Evolutionary conservation across 805 yeast species (phyloP), one percentile per base, ranked within the genome.

Genomic region (Starmera quercuum): DNA sequence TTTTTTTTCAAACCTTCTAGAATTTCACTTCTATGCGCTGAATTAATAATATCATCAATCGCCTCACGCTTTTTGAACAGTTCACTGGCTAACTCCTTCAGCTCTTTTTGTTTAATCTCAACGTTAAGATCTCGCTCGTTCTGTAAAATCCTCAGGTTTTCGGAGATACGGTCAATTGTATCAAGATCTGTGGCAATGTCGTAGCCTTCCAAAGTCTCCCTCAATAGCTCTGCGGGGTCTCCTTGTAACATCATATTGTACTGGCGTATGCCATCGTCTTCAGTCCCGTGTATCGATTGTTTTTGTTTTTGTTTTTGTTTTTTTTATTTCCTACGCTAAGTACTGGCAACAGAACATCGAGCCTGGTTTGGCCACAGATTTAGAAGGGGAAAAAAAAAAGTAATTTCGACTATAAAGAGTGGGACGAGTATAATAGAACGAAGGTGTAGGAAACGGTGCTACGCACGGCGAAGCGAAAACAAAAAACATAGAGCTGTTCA

Each of bases 171-270:
- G 30, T 66, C 66, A 2, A 73, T 47, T 2, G 69, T 63, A 19
- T 57, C 58, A 25, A 73, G 43, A 40, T 75, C 80, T 1, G 73
- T 68, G 41, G 68, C 69, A 6, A 72, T 64, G 37, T 72, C 73
- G 34, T 70, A 67, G n/a, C 63, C 64, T 26, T 67, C 73, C 4
- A 63, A 56, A 2, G 74, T 63, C 20, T 64, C 58, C 34, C 60
- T 54, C 15, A 70, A 49, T 20, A 70, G 45, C 20, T 43, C 53
- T 10, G 49, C 46, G 12, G 38, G 35, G 7, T 31, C 31, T 6
- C 22, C 20, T 22, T 38, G 33, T 11, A 29, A 22, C 28, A 36
- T 32, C 30, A 28, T 31, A n/a, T n/a, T n/a, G n/a, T n/a, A n/a
- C n/a, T n/a, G n/a, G n/a, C n/a, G n/a, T n/a, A n/a, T n/a, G n/a